phyloP scores from a whole-genome alignment of 805 yeast species.

The Starmerella stellata region DNA sequence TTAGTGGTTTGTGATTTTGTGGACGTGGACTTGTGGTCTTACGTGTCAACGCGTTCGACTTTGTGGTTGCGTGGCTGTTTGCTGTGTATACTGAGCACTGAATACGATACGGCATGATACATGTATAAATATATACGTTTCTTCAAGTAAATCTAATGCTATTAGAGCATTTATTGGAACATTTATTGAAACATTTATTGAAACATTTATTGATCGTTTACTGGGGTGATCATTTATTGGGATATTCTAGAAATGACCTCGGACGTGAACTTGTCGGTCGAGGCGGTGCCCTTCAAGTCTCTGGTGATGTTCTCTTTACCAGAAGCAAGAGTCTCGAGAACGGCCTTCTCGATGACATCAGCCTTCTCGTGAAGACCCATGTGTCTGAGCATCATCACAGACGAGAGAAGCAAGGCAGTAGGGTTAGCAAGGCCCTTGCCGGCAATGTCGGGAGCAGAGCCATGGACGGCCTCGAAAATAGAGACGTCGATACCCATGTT shows the following conservation, averaged over 20 bases:
- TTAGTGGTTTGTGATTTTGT: no score
- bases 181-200: no score
- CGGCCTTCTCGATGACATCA: slow-evolving; percentile 73
- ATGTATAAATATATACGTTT: not conserved
- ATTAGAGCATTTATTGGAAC: no score
- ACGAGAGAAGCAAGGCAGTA: slow-evolving; percentile 86
- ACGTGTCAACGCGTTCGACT: no score
- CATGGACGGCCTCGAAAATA: slow-evolving; percentile 98
- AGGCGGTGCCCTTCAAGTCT: slow-evolving; percentile 83
- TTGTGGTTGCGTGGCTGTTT: no score
- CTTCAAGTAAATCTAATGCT: no score
- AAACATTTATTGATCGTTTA: no score
- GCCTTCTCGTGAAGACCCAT: slow-evolving; percentile 78
- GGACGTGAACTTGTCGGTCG: slow-evolving; percentile 78
- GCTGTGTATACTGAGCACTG: no score
- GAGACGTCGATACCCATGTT: slow-evolving; percentile 98
- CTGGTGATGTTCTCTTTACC: slow-evolving; percentile 93
- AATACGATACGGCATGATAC: no score
- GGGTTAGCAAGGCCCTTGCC: slow-evolving; percentile 99
- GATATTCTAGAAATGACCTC: slow-evolving; percentile 66
- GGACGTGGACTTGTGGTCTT: no score
- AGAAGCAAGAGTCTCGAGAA: slow-evolving; percentile 71
- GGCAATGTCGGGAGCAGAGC: slow-evolving; percentile 98
- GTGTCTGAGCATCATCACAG: slow-evolving; percentile 98
- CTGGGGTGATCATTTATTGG: no score